Percentiles rank a stretch among this genome's conserved stretches.
Evolutionary conservation across 2,329 filamentous ascomycete species (phyloP).

Genomic region (Ophiostoma sp.): DNA sequence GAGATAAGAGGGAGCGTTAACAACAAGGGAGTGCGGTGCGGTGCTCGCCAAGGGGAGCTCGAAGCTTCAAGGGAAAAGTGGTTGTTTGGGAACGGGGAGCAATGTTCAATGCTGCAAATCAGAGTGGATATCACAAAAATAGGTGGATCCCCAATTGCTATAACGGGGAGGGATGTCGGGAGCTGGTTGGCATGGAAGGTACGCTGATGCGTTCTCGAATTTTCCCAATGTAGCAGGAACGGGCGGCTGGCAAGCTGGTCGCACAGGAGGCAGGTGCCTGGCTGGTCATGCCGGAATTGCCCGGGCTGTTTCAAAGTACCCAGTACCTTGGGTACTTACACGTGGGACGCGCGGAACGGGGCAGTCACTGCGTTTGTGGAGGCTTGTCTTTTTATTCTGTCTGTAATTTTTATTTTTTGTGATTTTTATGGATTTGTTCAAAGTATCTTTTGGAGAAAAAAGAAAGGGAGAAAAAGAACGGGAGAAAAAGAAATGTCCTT

Average conservation of each 20-base stretch:
- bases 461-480: not conserved
- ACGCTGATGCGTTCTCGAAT: constrained; percentile 11
- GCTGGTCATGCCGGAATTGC: constrained; percentile 25
- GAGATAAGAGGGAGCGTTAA: not conserved
- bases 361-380: not conserved
- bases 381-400: not conserved
- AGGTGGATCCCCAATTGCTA: not conserved
- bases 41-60: not conserved
- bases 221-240: constrained; percentile 13
- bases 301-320: constrained; percentile 25
- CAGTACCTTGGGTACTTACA: constrained; percentile 22
- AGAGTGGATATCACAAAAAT: constrained; percentile 13
- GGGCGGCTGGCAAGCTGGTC: not conserved
- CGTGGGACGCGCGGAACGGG: constrained; percentile 14
- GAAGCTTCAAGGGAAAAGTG: constrained; percentile 9
- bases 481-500: not conserved
- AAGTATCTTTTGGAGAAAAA: not conserved
- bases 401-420: not conserved
- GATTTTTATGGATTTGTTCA: not conserved
- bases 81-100: constrained; percentile 11
- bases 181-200: constrained; percentile 15
- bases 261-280: not conserved
- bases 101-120: constrained; percentile 17
- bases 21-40: not conserved
- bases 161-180: not conserved